Base-by-base conservation (phyloP, 441 rosid genomes). In the Pelargonium fulgidum region DNA sequence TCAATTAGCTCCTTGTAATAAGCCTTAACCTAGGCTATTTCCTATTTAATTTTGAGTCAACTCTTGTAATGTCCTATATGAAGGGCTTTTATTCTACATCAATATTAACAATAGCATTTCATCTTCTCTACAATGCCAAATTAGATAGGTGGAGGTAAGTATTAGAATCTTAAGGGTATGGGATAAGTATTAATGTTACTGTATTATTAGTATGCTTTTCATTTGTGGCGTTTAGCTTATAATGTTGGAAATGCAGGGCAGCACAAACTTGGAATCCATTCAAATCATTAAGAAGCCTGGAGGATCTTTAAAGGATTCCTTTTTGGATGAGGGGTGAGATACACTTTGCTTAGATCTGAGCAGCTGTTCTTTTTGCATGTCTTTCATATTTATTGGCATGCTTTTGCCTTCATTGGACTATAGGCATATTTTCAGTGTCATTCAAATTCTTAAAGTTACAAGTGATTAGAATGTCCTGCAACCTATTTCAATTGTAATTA, bases 241-340 rank as follows among this genome's bases (percentile, higher is more conserved):
- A 39, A 16, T 73, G 20, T 70, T 69, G 6, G 64, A 14, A 68
- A 73, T 72, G 73, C 83, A 92, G 98, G 97, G 98, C 41, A 90
- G 97, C 84, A 92, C 98, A 67, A 92, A 92, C 76, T 79, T 92
- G 70, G 97, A 92, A 79, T 66, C 98, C 61, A 90, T 93, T 79
- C 98, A 92, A 69, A 92, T 92, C 74, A 90, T 92, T 78, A 92
- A 90, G 87, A 92, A 92, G 80, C 96, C 97, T 22, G 98, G 98
- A 73, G 97, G 98, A 64, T 87, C 96, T 39, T 80, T 90, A 16
- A 87, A 45, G 72, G 98, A 89, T 84, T 92, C 98, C 29, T 92
- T 92, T 82, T 81, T 92, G 75, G 98, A 92, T 87, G 98, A 92
- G 81, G 98, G 98, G 98, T 90, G 75, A 74, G 86, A 1, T 64